Evolutionary conservation across 2,329 filamentous ascomycete genomes (phyloP).

Genomic region (Microsporum audouinii): DNA sequence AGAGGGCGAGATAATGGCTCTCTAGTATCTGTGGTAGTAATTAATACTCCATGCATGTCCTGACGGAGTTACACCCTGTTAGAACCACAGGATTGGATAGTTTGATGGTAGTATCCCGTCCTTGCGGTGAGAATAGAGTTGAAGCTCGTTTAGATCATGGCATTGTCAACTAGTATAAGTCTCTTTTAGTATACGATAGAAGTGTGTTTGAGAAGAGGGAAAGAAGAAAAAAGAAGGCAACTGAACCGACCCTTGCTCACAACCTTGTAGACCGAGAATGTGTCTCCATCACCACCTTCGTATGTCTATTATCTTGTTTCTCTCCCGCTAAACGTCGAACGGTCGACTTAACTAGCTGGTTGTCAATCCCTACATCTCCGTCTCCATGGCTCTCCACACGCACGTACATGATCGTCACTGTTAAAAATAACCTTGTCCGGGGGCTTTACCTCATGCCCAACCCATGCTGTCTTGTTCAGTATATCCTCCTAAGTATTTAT

Average conservation of each 20-base stretch:
- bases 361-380: not conserved
- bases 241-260: not conserved
- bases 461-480: not conserved
- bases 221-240: not conserved
- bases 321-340: not conserved
- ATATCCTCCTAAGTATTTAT: not conserved
- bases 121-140: conserved; percentile 3
- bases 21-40: not conserved
- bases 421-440: not conserved
- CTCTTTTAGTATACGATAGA: not conserved
- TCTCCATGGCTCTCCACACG: not conserved
- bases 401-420: conserved; percentile 1
- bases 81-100: not conserved
- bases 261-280: not conserved
- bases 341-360: not conserved
- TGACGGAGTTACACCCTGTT: not conserved
- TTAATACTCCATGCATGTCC: not conserved
- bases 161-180: not conserved
- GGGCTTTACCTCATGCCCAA: not conserved
- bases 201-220: not conserved
- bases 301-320: not conserved
- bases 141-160: not conserved
- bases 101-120: not conserved
- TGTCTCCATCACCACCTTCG: not conserved
- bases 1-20: not conserved